A percentile compares a stretch with the other conserved stretches of the same genome.
phyloP scores from a whole-genome alignment of 2,329 filamentous ascomycete genomes.

The Pseudocercospora eumusae region DNA sequence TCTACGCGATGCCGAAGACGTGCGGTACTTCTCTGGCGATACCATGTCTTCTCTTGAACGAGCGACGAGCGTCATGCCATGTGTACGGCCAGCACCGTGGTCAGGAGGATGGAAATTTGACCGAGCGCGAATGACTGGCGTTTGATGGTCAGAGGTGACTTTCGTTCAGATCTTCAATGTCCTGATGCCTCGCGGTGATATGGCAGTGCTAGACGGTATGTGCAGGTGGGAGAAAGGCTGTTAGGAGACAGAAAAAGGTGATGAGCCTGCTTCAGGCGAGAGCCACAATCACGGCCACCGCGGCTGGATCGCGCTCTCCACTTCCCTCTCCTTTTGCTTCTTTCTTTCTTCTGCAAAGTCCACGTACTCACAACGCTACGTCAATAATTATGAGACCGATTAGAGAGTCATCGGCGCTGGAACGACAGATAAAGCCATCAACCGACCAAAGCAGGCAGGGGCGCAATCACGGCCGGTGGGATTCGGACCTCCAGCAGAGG shows the following conservation, averaged over 20 bases:
- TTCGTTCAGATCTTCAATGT: not conserved
- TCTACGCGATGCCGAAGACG: not conserved
- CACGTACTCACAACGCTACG: not conserved
- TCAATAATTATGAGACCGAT: not conserved
- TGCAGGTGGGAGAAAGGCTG: not conserved
- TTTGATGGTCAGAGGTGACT: not conserved
- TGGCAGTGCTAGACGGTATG: not conserved
- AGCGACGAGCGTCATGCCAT: not conserved
- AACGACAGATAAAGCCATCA: not conserved
- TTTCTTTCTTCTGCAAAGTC: not conserved
- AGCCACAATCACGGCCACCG: not conserved
- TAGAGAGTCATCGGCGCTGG: not conserved
- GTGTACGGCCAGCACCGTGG: too few species aligned
- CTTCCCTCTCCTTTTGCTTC: not conserved
- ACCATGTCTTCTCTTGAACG: not conserved
- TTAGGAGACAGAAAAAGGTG: too few species aligned
- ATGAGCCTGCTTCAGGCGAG: not conserved
- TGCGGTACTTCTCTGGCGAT: not conserved
- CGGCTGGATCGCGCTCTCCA: not conserved
- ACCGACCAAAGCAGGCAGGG: not conserved
- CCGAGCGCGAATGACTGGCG: too few species aligned
- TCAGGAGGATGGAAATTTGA: too few species aligned
- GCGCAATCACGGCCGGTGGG: not conserved
- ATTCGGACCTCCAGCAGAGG: not conserved
- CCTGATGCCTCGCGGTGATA: not conserved